phyloP scores from a whole-genome alignment of 2,329 filamentous ascomycete genomes.

The Trichoderma sp. region DNA sequence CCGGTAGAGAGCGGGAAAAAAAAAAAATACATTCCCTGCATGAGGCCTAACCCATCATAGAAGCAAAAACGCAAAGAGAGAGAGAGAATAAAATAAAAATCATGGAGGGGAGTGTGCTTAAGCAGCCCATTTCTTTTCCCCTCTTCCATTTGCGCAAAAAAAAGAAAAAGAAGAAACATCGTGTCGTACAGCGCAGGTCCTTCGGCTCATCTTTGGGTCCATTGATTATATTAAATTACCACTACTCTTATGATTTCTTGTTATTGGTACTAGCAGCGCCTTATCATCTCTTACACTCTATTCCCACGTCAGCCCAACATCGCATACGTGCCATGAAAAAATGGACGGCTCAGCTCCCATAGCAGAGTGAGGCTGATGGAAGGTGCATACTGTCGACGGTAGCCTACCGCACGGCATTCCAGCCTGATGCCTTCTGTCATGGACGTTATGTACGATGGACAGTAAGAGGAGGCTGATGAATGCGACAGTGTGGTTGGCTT shows the following conservation, averaged over 20 bases:
- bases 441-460: neutral
- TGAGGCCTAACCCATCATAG: neutral
- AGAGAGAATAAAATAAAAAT: neutral
- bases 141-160: slow-evolving; percentile 7
- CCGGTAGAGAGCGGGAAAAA: neutral
- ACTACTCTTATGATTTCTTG: neutral
- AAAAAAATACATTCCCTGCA: neutral
- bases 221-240: neutral
- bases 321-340: neutral
- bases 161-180: neutral
- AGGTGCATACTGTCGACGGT: neutral
- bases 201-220: neutral
- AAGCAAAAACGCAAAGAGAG: neutral
- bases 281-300: neutral
- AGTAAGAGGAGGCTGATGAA: slow-evolving; percentile 5
- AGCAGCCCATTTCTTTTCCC: neutral
- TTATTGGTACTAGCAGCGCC: neutral
- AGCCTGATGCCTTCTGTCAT: neutral
- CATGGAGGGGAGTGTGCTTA: slow-evolving; percentile 18
- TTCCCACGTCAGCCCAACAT: neutral
- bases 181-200: slow-evolving; percentile 13
- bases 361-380: neutral
- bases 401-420: neutral
- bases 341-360: neutral
- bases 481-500: slow-evolving; percentile 1